These are phyloP conservation scores for Starmerella powellii DNA, from an alignment of 805 yeast species.

Conservation along the genomic window DNA sequence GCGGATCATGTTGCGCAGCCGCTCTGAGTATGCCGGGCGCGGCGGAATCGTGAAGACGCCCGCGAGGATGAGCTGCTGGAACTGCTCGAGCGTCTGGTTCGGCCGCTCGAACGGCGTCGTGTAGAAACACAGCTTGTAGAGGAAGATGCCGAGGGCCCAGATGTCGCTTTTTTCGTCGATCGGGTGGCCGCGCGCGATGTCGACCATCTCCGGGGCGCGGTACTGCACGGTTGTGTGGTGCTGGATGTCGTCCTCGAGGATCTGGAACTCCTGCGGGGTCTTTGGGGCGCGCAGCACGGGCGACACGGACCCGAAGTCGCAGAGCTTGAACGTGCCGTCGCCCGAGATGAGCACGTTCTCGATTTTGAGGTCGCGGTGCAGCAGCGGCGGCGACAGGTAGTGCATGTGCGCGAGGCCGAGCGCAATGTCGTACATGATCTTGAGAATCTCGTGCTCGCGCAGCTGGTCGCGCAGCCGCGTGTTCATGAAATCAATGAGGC, in stretches of 20 bases:
- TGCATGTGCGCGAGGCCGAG: constrained; percentile 82
- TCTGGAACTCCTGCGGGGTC: constrained; percentile 57
- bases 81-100: constrained; percentile 32
- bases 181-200: constrained; percentile 66
- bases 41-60: constrained; percentile 69
- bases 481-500: constrained; percentile 81
- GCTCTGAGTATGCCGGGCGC: constrained; percentile 55
- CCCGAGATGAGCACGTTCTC: constrained; percentile 70
- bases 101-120: constrained; percentile 85
- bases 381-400: constrained; percentile 47
- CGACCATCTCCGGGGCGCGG: constrained; percentile 93
- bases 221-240: constrained; percentile 94
- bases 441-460: constrained; percentile 61
- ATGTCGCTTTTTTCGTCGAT: constrained; percentile 87
- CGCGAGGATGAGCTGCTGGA: constrained; percentile 71
- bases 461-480: constrained; percentile 67
- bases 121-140: constrained; percentile 81
- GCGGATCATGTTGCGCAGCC: constrained; percentile 60
- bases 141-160: constrained; percentile 91
- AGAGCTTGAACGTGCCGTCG: constrained; percentile 66
- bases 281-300: constrained; percentile 62
- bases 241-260: constrained; percentile 71
- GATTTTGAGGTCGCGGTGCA: constrained; percentile 88
- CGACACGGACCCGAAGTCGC: constrained; percentile 89
- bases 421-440: constrained; percentile 71